phyloP scores from a whole-genome alignment of 2,329 filamentous ascomycete genomes.

The Beauveria brongniartii region DNA sequence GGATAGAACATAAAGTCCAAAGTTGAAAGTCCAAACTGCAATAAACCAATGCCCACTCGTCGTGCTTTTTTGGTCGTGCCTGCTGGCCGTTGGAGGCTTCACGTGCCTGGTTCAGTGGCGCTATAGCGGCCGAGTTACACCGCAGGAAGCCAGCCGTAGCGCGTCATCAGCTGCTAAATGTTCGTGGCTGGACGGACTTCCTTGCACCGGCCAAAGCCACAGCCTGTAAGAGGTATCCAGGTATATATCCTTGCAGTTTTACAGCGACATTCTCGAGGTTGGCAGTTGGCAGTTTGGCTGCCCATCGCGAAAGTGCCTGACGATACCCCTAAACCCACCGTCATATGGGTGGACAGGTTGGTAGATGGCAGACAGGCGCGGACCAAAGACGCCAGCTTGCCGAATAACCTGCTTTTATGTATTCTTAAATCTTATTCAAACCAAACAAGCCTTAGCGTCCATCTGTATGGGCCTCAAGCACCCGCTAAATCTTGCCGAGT shows the following conservation, averaged over 20 bases:
- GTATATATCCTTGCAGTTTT: background rate
- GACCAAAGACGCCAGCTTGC: background rate
- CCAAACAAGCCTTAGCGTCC: background rate
- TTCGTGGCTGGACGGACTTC: background rate
- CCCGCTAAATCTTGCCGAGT: conserved; percentile 5
- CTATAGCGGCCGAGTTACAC: background rate
- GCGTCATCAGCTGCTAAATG: conserved; percentile 3
- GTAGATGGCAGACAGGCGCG: too few species aligned
- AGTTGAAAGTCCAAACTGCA: background rate
- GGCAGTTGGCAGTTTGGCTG: background rate
- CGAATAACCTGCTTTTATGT: background rate
- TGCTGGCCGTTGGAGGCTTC: background rate
- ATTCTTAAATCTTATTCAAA: background rate
- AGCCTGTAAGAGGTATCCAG: too few species aligned
- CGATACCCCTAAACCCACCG: too few species aligned
- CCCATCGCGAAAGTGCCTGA: too few species aligned
- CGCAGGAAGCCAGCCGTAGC: background rate
- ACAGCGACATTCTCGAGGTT: background rate
- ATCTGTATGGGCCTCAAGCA: background rate
- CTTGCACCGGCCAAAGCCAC: too few species aligned
- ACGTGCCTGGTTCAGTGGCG: background rate
- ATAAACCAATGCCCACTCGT: background rate
- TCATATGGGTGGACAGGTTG: too few species aligned
- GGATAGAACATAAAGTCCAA: background rate
- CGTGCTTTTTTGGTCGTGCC: background rate